Conservation (phyloP, 1,284 basidiomycete species). For the Cerioporus squamosus region DNA sequence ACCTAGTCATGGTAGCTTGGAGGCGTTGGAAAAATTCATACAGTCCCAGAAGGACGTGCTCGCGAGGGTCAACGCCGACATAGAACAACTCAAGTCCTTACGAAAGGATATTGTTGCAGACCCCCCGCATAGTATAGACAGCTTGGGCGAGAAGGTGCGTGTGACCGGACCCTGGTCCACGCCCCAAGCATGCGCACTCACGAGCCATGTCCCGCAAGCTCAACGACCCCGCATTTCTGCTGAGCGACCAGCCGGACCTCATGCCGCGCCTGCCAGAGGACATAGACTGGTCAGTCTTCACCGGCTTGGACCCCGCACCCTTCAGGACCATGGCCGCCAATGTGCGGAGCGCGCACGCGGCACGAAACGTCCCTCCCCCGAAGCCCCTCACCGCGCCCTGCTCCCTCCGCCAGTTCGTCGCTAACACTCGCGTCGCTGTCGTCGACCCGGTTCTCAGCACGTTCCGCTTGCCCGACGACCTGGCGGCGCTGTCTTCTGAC, state of each 20-base stretch:
- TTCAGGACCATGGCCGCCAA: slow-evolving; percentile 49
- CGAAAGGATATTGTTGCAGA: slow-evolving; percentile 39
- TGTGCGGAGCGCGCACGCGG: slow-evolving; percentile 39
- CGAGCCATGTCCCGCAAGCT: slow-evolving; percentile 8
- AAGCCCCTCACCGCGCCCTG: slow-evolving; percentile 54
- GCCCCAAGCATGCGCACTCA: slow-evolving; percentile 8
- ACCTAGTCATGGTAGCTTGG: slow-evolving; percentile 45
- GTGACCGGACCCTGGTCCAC: neutral
- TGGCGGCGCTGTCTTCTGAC: slow-evolving; percentile 38
- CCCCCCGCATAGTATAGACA: slow-evolving; percentile 36
- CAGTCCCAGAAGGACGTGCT: slow-evolving; percentile 61
- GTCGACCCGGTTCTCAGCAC: slow-evolving; percentile 63
- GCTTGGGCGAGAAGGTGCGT: slow-evolving; percentile 40
- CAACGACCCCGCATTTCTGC: slow-evolving; percentile 35
- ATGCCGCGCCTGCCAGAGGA: slow-evolving; percentile 43
- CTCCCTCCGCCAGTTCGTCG: slow-evolving; percentile 65
- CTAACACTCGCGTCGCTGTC: slow-evolving; percentile 51
- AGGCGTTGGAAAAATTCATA: slow-evolving; percentile 70
- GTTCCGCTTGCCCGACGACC: slow-evolving; percentile 33
- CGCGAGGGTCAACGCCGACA: slow-evolving; percentile 60
- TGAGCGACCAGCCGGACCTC: slow-evolving; percentile 48
- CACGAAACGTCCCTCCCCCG: slow-evolving; percentile 41
- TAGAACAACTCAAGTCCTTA: slow-evolving; percentile 54
- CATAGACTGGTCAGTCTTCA: slow-evolving; percentile 58
- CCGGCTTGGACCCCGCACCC: slow-evolving; percentile 47